phyloP scores from a whole-genome alignment of 2,329 filamentous ascomycete species.

The Bipolaris victoriae region DNA sequence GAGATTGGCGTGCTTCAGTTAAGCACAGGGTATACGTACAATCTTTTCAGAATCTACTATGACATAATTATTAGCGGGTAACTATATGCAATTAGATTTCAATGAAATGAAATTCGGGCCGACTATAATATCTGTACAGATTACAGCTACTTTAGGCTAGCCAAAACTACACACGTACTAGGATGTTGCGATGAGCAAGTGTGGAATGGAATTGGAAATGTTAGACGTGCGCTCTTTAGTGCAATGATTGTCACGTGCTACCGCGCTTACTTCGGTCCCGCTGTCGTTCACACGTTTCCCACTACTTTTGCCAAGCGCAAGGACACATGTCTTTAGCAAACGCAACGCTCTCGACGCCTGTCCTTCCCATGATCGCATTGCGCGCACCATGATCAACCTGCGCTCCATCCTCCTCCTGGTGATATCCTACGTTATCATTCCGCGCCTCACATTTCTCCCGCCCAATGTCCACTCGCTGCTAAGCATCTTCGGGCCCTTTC shows the following conservation, averaged over 20 bases:
- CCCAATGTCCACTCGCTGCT: constrained; percentile 45
- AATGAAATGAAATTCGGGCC: no score
- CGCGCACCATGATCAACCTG: constrained; percentile 40
- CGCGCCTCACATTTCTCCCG: constrained; percentile 47
- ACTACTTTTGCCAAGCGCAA: constrained; percentile 11
- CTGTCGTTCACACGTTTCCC: constrained; percentile 15
- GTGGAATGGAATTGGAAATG: neutral
- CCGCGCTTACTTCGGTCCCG: constrained; percentile 14
- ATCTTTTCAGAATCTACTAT: no score
- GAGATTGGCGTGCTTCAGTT: neutral
- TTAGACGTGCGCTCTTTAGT: constrained; percentile 1
- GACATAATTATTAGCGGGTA: no score
- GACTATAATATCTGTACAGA: no score
- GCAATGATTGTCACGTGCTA: constrained; percentile 14
- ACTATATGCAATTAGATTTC: no score
- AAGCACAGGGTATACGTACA: neutral
- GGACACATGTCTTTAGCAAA: constrained; percentile 18
- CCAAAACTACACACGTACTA: no score
- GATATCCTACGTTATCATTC: constrained; percentile 46
- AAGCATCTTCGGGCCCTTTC: constrained; percentile 69
- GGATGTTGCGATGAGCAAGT: neutral
- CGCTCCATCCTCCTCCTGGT: constrained; percentile 42
- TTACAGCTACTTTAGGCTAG: no score
- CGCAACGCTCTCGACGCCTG: constrained; percentile 2
- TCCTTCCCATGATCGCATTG: constrained; percentile 15